A percentile compares a stretch with the other conserved stretches of the same genome.
Evolutionary conservation across 257 asterid genomes (phyloP).

Genomic region (Plantago major): DNA sequence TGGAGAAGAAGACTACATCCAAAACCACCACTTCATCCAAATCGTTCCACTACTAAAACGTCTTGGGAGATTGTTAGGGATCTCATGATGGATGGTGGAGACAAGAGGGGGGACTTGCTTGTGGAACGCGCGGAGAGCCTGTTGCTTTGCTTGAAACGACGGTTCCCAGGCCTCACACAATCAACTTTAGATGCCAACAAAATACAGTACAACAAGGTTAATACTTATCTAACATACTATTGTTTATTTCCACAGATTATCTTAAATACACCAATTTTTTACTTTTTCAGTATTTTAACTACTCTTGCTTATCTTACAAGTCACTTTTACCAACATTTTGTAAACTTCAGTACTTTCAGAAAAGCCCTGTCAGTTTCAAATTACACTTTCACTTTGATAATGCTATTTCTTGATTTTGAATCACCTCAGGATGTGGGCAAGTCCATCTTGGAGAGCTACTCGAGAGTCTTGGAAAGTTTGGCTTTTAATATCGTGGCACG

Average conservation of each 20-base stretch:
- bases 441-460: slow-evolving; percentile 93
- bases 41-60: slow-evolving; percentile 53
- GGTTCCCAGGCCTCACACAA: slow-evolving; percentile 74
- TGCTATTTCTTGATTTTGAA: neutral
- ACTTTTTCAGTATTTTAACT: too few species aligned
- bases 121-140: slow-evolving; percentile 88
- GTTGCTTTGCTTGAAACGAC: slow-evolving; percentile 58
- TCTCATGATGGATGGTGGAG: slow-evolving; percentile 69
- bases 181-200: slow-evolving; percentile 76
- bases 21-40: slow-evolving; percentile 47
- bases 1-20: slow-evolving; percentile 62
- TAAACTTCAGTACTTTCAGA: neutral
- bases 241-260: neutral
- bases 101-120: slow-evolving; percentile 67
- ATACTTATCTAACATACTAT: neutral
- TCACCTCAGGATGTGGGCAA: slow-evolving; percentile 76
- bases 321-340: neutral
- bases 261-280: too few species aligned
- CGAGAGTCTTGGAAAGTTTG: slow-evolving; percentile 89
- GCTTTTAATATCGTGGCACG: slow-evolving; percentile 80
- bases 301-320: too few species aligned
- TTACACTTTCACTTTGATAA: neutral
- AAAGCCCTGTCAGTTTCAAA: neutral
- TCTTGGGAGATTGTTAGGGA: slow-evolving; percentile 91
- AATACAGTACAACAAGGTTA: slow-evolving; percentile 84